These are phyloP conservation scores for Leptographium wingfieldii DNA, from an alignment of 2,329 filamentous ascomycete species.

Conservation along the genomic window DNA sequence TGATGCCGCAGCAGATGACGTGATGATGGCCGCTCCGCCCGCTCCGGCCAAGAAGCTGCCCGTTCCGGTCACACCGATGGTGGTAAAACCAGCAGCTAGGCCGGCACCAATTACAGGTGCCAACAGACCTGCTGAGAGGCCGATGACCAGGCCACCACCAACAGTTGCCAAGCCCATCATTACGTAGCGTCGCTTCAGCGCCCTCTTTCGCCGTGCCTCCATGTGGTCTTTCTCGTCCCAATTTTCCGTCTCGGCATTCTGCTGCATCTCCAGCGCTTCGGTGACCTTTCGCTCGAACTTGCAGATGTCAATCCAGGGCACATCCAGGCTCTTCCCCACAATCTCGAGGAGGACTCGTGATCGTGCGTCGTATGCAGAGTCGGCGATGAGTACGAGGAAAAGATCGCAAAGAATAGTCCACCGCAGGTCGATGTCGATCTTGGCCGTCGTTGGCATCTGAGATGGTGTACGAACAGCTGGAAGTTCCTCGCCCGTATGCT, in stretches of 20 bases:
- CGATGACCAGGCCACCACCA: conserved; percentile 88
- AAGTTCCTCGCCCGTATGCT: conserved; percentile 55
- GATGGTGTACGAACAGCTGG: conserved; percentile 72
- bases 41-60: conserved; percentile 80
- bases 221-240: conserved; percentile 97
- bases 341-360: conserved; percentile 74
- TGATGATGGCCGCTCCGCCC: conserved; percentile 88
- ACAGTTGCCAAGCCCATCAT: conserved; percentile 97
- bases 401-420: conserved; percentile 97
- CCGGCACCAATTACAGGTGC: conserved; percentile 91
- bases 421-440: conserved; percentile 87
- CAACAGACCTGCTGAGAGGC: conserved; percentile 79
- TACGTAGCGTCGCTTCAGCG: conserved; percentile 71
- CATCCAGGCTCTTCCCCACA: conserved; percentile 67
- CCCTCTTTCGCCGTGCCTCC: conserved; percentile 69
- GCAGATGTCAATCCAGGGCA: conserved; percentile 87
- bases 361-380: conserved; percentile 82
- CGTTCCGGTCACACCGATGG: conserved; percentile 84
- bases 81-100: conserved; percentile 86
- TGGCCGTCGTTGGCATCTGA: conserved; percentile 66
- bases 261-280: conserved; percentile 95
- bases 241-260: conserved; percentile 84
- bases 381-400: conserved; percentile 91
- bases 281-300: conserved; percentile 95
- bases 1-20: conserved; percentile 73